A percentile compares a stretch with the other conserved stretches of the same genome.
These are phyloP conservation scores for Cercospora zeina DNA, from an alignment of 2,329 filamentous ascomycete genomes.

Conservation along the genomic window DNA sequence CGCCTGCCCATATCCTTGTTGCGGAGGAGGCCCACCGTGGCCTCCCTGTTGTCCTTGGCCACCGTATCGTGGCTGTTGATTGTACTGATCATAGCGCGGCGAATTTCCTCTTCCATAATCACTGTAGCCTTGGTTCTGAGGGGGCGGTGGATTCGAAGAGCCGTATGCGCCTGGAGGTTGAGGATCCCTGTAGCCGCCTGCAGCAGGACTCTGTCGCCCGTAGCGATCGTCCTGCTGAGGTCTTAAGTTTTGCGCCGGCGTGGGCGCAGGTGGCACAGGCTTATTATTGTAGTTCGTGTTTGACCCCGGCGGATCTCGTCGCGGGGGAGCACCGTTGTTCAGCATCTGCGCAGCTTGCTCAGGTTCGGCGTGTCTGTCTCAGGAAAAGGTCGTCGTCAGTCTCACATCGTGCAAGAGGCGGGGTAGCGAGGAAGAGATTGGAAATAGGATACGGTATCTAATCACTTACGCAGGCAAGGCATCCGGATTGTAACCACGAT, in stretches of 20 bases:
- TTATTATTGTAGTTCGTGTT: conserved; percentile 50
- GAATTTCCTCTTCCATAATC: conserved; percentile 37
- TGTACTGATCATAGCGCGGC: conserved; percentile 42
- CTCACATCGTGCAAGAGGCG: background rate
- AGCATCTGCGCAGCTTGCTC: conserved; percentile 56
- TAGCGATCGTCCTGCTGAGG: conserved; percentile 43
- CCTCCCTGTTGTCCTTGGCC: conserved; percentile 24
- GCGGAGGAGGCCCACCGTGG: conserved; percentile 15
- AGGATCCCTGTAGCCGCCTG: conserved; percentile 30
- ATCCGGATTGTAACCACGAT: conserved; percentile 88
- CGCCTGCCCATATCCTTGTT: conserved; percentile 20
- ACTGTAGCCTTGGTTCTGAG: conserved; percentile 35
- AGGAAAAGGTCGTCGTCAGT: conserved; percentile 30
- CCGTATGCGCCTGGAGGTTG: conserved; percentile 44
- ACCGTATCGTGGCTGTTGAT: conserved; percentile 30
- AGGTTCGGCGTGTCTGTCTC: conserved; percentile 68
- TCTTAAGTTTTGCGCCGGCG: conserved; percentile 41
- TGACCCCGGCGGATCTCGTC: conserved; percentile 38
- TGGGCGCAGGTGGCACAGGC: conserved; percentile 42
- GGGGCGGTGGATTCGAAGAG: conserved; percentile 35
- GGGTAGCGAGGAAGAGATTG: conserved; percentile 16
- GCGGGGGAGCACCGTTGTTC: conserved; percentile 29
- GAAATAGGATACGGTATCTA: conserved; percentile 10
- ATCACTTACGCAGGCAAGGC: conserved; percentile 79
- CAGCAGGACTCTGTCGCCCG: conserved; percentile 36